phyloP scores from a whole-genome alignment of 1,284 basidiomycete species.

The Pisolithus thermaeus region DNA sequence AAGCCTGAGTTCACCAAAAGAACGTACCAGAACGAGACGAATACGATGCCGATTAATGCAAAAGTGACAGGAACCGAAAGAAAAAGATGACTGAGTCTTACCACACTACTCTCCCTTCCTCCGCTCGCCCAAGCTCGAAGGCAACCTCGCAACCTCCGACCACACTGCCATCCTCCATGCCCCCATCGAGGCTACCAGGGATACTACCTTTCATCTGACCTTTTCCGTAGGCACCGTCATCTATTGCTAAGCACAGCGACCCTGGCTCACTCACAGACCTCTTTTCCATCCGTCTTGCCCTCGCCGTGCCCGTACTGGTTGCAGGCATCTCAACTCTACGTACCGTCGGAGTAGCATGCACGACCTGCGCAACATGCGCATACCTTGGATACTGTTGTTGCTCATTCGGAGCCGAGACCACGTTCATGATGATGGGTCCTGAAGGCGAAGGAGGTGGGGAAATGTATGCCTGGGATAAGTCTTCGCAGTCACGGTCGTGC shows the following conservation, averaged over 20 bases:
- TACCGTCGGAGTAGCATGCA: neutral
- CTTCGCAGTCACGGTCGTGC: conserved; percentile 11
- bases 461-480: conserved; percentile 26
- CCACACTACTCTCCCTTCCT: conserved; percentile 28
- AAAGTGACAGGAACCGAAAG: neutral
- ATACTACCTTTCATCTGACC: conserved; percentile 6
- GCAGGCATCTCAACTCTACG: neutral
- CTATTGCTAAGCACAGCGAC: neutral
- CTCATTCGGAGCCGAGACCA: conserved; percentile 12
- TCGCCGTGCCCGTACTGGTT: neutral
- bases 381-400: conserved; percentile 20
- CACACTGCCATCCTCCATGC: conserved; percentile 20
- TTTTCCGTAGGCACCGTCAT: conserved; percentile 13
- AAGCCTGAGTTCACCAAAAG: neutral
- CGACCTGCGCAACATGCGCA: conserved; percentile 16
- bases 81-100: conserved; percentile 7
- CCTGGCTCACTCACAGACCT: neutral
- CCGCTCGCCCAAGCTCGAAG: conserved; percentile 23
- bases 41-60: neutral
- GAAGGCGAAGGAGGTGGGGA: conserved; percentile 22
- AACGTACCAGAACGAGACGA: neutral
- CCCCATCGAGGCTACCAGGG: conserved; percentile 14
- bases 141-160: conserved; percentile 27
- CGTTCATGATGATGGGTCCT: conserved; percentile 21
- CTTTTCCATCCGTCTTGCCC: neutral